These are phyloP conservation scores for Psilocybe cubensis DNA, from an alignment of 768 basidiomycete species.

Conservation along the genomic window DNA sequence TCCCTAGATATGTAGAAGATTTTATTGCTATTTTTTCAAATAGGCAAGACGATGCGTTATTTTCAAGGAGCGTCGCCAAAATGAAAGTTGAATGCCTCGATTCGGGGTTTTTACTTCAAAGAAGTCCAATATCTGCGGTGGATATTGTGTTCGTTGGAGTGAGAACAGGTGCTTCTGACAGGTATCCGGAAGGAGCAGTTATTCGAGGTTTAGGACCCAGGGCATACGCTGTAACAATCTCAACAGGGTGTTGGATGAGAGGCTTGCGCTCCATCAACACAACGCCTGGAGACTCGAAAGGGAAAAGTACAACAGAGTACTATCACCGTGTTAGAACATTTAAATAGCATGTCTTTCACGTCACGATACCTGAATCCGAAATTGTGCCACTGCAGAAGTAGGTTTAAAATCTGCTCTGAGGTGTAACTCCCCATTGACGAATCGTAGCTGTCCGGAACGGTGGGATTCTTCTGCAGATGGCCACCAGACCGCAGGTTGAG, in stretches of 20 bases:
- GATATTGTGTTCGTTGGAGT: neutral
- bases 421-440: conserved; percentile 40
- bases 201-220: conserved; percentile 31
- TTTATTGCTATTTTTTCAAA: too few relatives aligned
- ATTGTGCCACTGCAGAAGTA: conserved; percentile 40
- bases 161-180: conserved; percentile 7
- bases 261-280: conserved; percentile 23
- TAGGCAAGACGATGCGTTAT: too few relatives aligned
- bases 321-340: neutral
- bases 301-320: conserved; percentile 4
- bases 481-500: conserved; percentile 22
- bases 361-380: conserved; percentile 38
- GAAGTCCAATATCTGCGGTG: neutral
- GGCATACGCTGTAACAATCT: conserved; percentile 36
- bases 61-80: too few relatives aligned
- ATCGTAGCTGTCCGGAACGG: conserved; percentile 23
- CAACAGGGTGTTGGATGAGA: conserved; percentile 32
- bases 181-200: conserved; percentile 32
- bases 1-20: too few relatives aligned
- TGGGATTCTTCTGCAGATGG: conserved; percentile 17
- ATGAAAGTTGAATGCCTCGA: too few relatives aligned
- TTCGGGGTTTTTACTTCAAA: too few relatives aligned
- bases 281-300: conserved; percentile 35
- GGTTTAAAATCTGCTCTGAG: conserved; percentile 37
- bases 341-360: neutral